These are phyloP conservation scores for Pulveroboletus ravenelii DNA, from an alignment of 768 basidiomycete genomes.

Conservation along the genomic window DNA sequence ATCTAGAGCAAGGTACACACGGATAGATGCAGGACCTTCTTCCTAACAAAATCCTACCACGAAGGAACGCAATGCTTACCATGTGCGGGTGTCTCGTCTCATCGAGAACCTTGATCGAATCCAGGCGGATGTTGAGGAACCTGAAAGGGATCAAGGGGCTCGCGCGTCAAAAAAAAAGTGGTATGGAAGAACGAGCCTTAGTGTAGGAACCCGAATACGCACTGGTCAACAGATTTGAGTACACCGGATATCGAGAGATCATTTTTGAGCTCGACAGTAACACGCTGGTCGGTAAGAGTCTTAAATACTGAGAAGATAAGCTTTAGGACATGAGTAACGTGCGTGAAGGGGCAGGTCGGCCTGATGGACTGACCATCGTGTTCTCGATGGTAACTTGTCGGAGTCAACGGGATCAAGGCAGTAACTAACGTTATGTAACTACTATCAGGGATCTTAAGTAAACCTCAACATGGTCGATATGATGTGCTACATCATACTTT, in stretches of 20 bases:
- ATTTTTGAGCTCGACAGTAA: slow-evolving; percentile 98
- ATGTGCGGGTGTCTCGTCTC: slow-evolving; percentile 95
- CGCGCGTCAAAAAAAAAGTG: slow-evolving; percentile 1
- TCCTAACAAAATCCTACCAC: not conserved
- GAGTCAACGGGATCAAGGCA: not conserved
- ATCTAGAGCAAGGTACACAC: slow-evolving; percentile 49
- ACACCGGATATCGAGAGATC: slow-evolving; percentile 95
- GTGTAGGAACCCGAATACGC: slow-evolving; percentile 26
- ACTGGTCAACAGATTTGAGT: slow-evolving; percentile 98
- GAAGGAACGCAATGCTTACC: slow-evolving; percentile 44
- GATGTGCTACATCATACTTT: not conserved
- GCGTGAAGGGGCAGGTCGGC: not conserved
- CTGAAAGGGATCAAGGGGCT: slow-evolving; percentile 35
- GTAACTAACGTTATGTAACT: slow-evolving; percentile 2
- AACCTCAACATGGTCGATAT: no score
- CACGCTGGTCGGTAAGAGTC: slow-evolving; percentile 94
- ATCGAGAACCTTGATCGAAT: slow-evolving; percentile 89
- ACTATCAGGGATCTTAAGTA: no score
- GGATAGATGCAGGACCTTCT: not conserved
- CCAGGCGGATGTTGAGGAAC: slow-evolving; percentile 93
- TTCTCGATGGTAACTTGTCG: not conserved
- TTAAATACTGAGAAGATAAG: slow-evolving; percentile 99
- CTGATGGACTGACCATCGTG: slow-evolving; percentile 23
- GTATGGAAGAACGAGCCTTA: not conserved
- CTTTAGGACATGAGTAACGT: slow-evolving; percentile 29